Evolutionary conservation across 495 filamentous ascomycete species (phyloP).

Genomic region (Cercophora scortea): DNA sequence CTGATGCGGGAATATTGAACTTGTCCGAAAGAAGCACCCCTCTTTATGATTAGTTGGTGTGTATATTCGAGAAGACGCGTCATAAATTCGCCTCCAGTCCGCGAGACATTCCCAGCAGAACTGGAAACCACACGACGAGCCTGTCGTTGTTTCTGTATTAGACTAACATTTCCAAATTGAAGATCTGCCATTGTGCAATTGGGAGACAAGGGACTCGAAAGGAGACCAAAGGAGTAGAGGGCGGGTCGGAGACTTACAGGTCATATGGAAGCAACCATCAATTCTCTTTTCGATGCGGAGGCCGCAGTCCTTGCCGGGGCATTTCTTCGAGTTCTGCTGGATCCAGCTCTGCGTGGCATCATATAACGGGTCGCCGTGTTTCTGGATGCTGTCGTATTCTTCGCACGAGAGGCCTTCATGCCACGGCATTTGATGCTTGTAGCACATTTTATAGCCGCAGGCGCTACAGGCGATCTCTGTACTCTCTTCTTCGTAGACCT

Average conservation of each 20-base stretch:
- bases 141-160: not conserved
- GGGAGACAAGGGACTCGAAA: not conserved
- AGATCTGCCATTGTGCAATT: too few relatives aligned
- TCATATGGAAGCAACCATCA: not conserved
- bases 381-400: not conserved
- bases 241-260: not conserved
- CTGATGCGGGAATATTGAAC: not conserved
- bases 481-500: not conserved
- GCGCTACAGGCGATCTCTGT: not conserved
- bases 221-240: not conserved
- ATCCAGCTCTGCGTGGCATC: not conserved
- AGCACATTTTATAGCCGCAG: slow-evolving; percentile 2
- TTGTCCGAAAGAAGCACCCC: not conserved
- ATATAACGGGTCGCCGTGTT: not conserved
- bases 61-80: not conserved
- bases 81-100: not conserved
- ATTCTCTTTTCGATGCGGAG: not conserved
- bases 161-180: too few relatives aligned
- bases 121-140: not conserved
- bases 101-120: slow-evolving; percentile 4
- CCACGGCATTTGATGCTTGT: not conserved
- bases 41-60: not conserved
- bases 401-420: not conserved
- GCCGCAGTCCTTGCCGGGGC: not conserved
- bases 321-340: not conserved